Base-by-base conservation (phyloP, 495 filamentous ascomycete species). In the Podospora comata region DNA sequence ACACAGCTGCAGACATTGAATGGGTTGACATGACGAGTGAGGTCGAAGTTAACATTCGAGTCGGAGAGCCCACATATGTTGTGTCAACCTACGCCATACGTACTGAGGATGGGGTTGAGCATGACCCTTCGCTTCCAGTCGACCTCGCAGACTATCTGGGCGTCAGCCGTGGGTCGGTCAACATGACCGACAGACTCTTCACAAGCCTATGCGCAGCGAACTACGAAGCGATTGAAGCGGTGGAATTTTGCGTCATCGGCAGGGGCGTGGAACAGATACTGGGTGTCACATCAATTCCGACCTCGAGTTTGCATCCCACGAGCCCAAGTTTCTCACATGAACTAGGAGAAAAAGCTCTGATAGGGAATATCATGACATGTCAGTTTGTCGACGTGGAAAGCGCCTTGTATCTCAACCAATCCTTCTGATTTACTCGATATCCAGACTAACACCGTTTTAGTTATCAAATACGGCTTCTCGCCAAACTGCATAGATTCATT, bases 211-310 rank as follows among this genome's bases (percentile, higher is more conserved):
- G 68, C 23, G 65, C 60, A 0, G 30, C 68, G 13, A 70, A 70
- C 65, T 70, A 70, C 26, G 68, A 70, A 32, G 68, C 68, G 2
- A 62, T 65, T 3, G 68, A 70, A 54, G 68, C 68, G 9, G 68
- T 70, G 27, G 68, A 70, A 55, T 67, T 70, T n/a, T 70, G 68
- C 65, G 58, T 70, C 16, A 65, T 70, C 16, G 68, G 65, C 5
- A 59, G 65, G 39, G 67, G 68, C 53, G 68, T 70, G 13, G 68
- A 70, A 58, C 68, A 70, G 60, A 65, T 70, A 32, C 61, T 70
- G 11, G 65, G 65, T 15, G 61, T 70, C 19, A 70, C 68, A n/a
- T 70, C 68, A 1, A 27, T 70, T 23, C 68, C 68, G 1, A 23
- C 27, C 3, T n/a, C 11, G 56, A 19, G 48, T 19, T 20, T 30